These are phyloP conservation scores for Eucalyptus grandis DNA, from an alignment of 345 rosid genomes.

Conservation along the genomic window DNA sequence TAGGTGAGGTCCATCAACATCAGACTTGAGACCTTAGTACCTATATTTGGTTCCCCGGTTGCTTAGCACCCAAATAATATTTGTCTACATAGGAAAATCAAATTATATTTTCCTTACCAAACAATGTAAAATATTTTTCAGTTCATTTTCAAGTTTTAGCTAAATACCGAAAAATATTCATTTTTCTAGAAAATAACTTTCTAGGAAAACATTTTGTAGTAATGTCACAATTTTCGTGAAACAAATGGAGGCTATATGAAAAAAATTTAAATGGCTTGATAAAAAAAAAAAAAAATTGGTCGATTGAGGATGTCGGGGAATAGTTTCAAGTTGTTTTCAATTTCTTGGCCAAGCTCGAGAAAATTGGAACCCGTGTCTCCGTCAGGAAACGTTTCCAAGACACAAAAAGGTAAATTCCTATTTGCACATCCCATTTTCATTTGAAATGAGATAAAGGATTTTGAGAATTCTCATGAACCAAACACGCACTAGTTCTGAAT, in stretches of 20 bases:
- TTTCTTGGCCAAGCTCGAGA: neutral
- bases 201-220: too few relatives aligned
- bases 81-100: neutral
- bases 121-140: too few relatives aligned
- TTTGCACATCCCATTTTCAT: neutral
- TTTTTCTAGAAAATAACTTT: too few relatives aligned
- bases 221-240: neutral
- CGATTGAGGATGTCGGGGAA: neutral
- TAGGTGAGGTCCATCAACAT: too few relatives aligned
- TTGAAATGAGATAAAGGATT: neutral
- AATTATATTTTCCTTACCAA: neutral
- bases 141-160: too few relatives aligned
- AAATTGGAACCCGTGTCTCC: neutral
- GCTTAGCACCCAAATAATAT: neutral
- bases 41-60: neutral
- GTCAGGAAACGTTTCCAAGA: neutral
- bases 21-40: neutral
- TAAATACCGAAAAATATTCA: too few relatives aligned
- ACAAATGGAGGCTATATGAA: neutral
- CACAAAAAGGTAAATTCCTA: neutral
- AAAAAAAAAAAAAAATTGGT: neutral
- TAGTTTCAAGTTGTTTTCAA: neutral
- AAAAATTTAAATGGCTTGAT: neutral
- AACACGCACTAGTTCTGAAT: neutral
- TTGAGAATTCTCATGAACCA: neutral